Evolutionary conservation across 306 rosid genomes (phyloP).

Genomic region (Morella rubra): DNA sequence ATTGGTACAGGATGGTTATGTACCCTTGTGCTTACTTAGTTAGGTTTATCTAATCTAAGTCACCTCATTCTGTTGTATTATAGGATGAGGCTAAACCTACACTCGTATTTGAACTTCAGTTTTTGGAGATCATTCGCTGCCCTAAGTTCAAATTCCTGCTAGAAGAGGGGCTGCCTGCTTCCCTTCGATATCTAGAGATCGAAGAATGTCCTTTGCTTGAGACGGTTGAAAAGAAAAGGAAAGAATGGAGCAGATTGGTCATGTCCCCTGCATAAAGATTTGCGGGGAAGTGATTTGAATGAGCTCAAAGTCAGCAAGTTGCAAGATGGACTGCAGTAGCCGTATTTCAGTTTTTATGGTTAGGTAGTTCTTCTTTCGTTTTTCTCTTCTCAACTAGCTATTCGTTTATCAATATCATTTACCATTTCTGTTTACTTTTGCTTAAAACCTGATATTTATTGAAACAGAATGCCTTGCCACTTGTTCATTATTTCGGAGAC

Average conservation of each 20-base stretch:
- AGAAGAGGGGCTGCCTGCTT: constrained; percentile 18
- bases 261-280: no score
- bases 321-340: no score
- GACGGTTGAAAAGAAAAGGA: neutral
- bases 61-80: no score
- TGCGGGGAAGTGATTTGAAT: neutral
- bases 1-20: no score
- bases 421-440: neutral
- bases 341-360: no score
- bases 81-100: no score
- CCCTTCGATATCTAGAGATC: neutral
- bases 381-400: neutral
- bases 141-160: neutral
- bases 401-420: neutral
- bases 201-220: neutral
- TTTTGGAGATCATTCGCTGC: neutral
- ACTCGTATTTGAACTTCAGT: no score
- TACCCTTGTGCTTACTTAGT: no score
- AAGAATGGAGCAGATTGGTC: neutral
- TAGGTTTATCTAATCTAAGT: no score
- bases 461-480: neutral
- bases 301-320: neutral
- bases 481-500: no score
- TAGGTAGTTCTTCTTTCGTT: no score
- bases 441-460: neutral